Evolutionary conservation across 2,329 filamentous ascomycete genomes (phyloP), one percentile per base, ranked within the genome.

Genomic region (Clathrospora elynae): DNA sequence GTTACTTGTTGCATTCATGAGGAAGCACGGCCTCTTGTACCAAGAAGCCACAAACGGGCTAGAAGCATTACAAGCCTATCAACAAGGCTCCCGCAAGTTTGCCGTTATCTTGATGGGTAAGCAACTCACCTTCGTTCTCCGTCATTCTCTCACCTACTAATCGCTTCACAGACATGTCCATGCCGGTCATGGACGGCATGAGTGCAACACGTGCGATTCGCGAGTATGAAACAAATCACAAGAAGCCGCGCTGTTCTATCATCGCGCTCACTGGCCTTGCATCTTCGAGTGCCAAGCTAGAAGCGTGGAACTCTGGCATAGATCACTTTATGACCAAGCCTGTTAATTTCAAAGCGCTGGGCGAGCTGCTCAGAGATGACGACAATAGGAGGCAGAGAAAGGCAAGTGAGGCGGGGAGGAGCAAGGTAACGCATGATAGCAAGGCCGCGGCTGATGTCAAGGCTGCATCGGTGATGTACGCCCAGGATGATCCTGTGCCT

Each of bases 171-270:
- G 66, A 70, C 28, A 61, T 70, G 41, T 67, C 64, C 1, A 70
- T 70, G 66, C 66, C 66, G 2, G 57, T 68, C 25, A 64, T 71
- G 64, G 66, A 70, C 42, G 66, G 67, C 1, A 62, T 70, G 53
- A 57, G 57, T 6, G 62, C 65, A 11, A 70, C 65, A 3, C 58
- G 62, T 6, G 52, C 59, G 0, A 70, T 70, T 18, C 64, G 68
- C 3, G 47, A 62, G 10, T 55, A 61, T 35, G 66, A 70, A 36
- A 42, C 52, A 7, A 33, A 28, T 0, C 51, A 55, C 22, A 44
- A 57, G n/a, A 16, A 53, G 6, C 30, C 47, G 1, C 37, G 44
- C 7, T 50, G 51, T 29, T 48, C 37, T 13, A 60, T 62, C 11
- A 45, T 59, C 9, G 65, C 65, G n/a, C 37, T 69, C 10, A 69